Evolutionary conservation across 768 basidiomycete genomes (phyloP).

Genomic region (Gloeostereum incarnatum): DNA sequence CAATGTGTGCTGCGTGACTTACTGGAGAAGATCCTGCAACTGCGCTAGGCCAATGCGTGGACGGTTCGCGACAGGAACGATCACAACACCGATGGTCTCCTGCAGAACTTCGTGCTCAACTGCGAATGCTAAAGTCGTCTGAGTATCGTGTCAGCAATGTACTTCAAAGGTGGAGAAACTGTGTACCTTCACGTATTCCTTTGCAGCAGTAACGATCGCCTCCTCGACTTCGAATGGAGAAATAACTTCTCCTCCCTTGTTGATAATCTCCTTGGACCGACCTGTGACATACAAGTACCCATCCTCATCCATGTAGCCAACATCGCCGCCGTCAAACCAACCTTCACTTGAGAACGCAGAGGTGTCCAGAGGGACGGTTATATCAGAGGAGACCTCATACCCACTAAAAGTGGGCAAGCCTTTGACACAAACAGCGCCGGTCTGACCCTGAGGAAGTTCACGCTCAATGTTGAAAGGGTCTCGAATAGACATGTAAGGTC

Average conservation of each 20-base stretch:
- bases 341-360: constrained; percentile 39
- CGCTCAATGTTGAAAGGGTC: constrained; percentile 23
- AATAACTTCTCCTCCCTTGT: constrained; percentile 52
- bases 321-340: constrained; percentile 45
- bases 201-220: constrained; percentile 34
- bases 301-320: constrained; percentile 36
- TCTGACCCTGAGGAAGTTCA: constrained; percentile 26
- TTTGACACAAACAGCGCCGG: constrained; percentile 47
- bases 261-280: constrained; percentile 53
- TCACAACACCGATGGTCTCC: constrained; percentile 34
- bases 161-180: background rate
- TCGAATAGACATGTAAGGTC: constrained; percentile 37
- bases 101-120: constrained; percentile 38
- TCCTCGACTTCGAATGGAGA: constrained; percentile 56
- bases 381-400: constrained; percentile 37
- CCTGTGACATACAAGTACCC: constrained; percentile 46
- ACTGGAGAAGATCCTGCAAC: constrained; percentile 29
- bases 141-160: background rate
- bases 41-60: constrained; percentile 30
- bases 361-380: constrained; percentile 30
- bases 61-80: constrained; percentile 23
- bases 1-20: background rate
- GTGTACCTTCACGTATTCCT: constrained; percentile 23
- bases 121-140: constrained; percentile 29
- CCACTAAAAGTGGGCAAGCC: constrained; percentile 45